These are phyloP conservation scores for Spergularia azorica DNA, from an alignment of 179 eudicot species.

Conservation along the genomic window DNA sequence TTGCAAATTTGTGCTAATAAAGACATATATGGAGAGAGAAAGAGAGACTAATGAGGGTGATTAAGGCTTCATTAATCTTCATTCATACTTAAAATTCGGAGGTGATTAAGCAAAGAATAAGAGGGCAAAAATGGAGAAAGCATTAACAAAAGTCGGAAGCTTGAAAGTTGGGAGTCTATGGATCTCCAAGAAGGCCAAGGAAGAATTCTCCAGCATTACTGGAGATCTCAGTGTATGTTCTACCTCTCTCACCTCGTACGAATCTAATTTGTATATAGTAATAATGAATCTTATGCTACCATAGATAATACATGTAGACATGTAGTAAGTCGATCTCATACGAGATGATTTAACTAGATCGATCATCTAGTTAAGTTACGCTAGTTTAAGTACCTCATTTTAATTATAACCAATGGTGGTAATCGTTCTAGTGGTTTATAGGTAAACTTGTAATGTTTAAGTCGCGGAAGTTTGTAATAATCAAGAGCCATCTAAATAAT, in stretches of 20 bases:
- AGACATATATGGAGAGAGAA: no score
- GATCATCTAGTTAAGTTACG: no score
- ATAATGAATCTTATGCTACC: background rate
- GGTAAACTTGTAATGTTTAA: no score
- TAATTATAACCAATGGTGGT: no score
- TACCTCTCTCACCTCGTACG: background rate
- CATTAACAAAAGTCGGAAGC: slow-evolving; percentile 32
- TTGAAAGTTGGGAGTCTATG: slow-evolving; percentile 33
- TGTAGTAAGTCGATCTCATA: no score
- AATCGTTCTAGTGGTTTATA: no score
- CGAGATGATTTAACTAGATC: no score
- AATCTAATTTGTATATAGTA: background rate
- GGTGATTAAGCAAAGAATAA: background rate
- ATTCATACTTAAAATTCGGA: background rate
- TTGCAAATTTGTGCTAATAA: background rate
- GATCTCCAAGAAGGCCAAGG: slow-evolving; percentile 41
- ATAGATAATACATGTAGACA: no score
- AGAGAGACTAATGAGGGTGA: background rate
- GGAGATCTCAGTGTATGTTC: slow-evolving; percentile 33
- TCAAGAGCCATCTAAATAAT: no score
- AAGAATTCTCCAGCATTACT: slow-evolving; percentile 35
- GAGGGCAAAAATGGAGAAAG: slow-evolving; percentile 32
- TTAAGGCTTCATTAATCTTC: background rate
- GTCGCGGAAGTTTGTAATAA: no score
- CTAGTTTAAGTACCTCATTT: no score